Evolutionary conservation across 2,329 filamentous ascomycete species (phyloP).

Genomic region (Alternaria gansuensis): DNA sequence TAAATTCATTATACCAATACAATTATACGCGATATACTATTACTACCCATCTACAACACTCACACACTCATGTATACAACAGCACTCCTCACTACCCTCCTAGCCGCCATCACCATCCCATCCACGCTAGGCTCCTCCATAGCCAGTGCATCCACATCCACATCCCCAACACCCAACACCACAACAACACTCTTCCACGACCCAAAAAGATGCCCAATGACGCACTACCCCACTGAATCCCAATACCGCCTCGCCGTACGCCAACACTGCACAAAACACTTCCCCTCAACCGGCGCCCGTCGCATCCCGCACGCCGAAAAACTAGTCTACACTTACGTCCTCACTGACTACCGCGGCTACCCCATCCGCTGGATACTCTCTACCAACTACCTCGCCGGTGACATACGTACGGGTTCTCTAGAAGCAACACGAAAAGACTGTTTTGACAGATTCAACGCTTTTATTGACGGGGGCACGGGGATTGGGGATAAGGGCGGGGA

Average conservation of each 20-base stretch:
- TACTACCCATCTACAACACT: not conserved
- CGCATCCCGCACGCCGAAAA: not conserved
- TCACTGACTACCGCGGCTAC: not conserved
- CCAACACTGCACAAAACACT: too few species aligned
- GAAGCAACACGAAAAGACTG: too few species aligned
- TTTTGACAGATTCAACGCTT: not conserved
- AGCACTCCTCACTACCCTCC: not conserved
- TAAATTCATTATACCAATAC: not conserved
- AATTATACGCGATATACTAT: not conserved
- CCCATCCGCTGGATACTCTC: constrained; percentile 1
- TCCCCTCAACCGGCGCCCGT: too few species aligned
- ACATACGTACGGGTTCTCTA: too few species aligned
- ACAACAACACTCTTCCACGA: not conserved
- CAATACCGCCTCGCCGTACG: not conserved
- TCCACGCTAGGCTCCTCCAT: not conserved
- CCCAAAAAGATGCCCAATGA: not conserved
- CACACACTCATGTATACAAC: not conserved
- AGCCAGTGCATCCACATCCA: not conserved
- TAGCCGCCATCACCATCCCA: not conserved
- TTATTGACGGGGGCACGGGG: not conserved
- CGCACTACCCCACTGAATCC: not conserved
- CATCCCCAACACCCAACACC: not conserved
- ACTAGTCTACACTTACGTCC: not conserved
- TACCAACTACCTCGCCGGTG: not conserved
- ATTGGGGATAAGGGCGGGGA: not conserved